These are phyloP conservation scores for Candida awuae DNA, from an alignment of 805 yeast species.

Conservation along the genomic window DNA sequence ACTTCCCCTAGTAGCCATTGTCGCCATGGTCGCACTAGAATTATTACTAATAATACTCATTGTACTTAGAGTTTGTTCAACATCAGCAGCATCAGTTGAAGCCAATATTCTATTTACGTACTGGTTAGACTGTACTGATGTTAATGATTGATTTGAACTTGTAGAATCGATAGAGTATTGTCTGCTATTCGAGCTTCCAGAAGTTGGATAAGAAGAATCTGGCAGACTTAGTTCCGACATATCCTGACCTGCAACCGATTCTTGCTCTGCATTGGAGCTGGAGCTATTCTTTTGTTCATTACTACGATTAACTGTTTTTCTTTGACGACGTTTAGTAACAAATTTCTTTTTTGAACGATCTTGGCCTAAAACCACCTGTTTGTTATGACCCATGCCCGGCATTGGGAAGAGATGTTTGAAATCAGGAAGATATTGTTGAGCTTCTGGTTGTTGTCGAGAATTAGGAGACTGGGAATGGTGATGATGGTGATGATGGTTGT, in stretches of 20 bases:
- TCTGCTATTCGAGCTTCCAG: background rate
- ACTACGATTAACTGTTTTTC: constrained; percentile 3
- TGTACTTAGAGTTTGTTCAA: constrained; percentile 19
- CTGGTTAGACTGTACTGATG: background rate
- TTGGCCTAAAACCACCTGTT: constrained; percentile 10
- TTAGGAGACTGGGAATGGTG: constrained; percentile 2
- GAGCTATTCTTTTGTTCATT: background rate
- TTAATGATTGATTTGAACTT: background rate
- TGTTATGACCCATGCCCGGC: constrained; percentile 18
- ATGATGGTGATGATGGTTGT: background rate
- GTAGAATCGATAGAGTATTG: background rate
- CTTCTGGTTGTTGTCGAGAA: background rate
- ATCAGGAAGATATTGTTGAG: constrained; percentile 10
- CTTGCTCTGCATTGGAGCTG: background rate
- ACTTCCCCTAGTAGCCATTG: background rate
- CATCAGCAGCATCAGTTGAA: constrained; percentile 6
- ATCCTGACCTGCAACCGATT: too few species aligned
- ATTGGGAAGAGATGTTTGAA: constrained; percentile 23
- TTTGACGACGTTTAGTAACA: constrained; percentile 12
- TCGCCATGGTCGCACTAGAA: background rate
- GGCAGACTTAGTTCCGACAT: background rate
- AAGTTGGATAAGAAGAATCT: background rate
- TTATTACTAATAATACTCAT: constrained; percentile 22
- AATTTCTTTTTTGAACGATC: constrained; percentile 11
- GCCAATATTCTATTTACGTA: constrained; percentile 1